Evolutionary conservation across 345 rosid species (phyloP).

Genomic region (Punica granatum): DNA sequence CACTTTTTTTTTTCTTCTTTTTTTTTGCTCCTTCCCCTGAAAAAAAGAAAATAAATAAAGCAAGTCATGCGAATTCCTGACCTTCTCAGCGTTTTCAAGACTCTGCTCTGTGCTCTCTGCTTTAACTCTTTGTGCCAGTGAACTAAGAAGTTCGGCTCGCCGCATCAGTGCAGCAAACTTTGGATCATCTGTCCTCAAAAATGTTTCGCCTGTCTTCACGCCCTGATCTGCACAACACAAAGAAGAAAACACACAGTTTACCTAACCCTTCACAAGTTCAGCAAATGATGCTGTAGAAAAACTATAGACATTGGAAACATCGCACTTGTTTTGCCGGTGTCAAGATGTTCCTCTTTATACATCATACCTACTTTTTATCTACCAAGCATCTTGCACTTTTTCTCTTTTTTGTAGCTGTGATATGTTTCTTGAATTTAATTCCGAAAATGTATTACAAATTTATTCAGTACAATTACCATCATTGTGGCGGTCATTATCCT

Average conservation of each 20-base stretch:
- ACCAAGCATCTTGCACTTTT: background rate
- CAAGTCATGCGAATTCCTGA: slow-evolving; percentile 13
- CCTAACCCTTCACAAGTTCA: background rate
- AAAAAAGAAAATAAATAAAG: background rate
- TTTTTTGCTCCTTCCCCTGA: background rate
- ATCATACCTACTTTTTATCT: background rate
- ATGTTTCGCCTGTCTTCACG: slow-evolving; percentile 38
- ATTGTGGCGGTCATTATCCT: slow-evolving; percentile 26
- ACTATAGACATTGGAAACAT: background rate
- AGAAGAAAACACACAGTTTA: background rate
- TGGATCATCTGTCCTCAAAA: slow-evolving; percentile 75
- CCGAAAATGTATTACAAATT: background rate
- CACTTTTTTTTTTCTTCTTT: background rate
- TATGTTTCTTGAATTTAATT: background rate
- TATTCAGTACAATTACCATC: slow-evolving; percentile 31
- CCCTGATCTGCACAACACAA: slow-evolving; percentile 35
- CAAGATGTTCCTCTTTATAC: background rate
- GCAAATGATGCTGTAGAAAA: background rate
- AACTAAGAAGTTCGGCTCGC: slow-evolving; percentile 86
- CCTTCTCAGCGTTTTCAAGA: slow-evolving; percentile 98
- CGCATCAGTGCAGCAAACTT: slow-evolving; percentile 71
- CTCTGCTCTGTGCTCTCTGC: slow-evolving; percentile 70
- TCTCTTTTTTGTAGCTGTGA: background rate
- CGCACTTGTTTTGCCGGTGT: background rate
- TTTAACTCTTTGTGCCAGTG: slow-evolving; percentile 69